phyloP scores from a whole-genome alignment of 805 yeast genomes.

The Kuraishia cidri region DNA sequence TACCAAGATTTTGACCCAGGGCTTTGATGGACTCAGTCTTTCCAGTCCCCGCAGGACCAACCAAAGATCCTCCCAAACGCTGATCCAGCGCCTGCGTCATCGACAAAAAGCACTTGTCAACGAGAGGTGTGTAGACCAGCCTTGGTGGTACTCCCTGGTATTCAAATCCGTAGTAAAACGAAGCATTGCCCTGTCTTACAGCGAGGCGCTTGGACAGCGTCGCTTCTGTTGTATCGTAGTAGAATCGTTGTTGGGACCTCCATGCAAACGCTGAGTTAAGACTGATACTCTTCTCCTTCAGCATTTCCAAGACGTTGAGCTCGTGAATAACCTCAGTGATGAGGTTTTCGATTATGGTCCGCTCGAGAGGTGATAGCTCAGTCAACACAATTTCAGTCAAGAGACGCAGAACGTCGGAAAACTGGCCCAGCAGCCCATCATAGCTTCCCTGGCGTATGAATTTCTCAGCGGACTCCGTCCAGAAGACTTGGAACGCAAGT shows the following conservation, averaged over 20 bases:
- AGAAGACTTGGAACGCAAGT: conserved; percentile 45
- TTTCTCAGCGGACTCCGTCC: conserved; percentile 36
- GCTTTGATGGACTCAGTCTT: conserved; percentile 89
- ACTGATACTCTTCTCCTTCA: not conserved
- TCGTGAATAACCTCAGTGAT: conserved; percentile 64
- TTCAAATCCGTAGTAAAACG: conserved; percentile 66
- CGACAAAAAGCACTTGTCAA: conserved; percentile 53
- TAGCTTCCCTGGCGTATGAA: not conserved
- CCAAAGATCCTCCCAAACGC: conserved; percentile 78
- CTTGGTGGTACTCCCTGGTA: conserved; percentile 69
- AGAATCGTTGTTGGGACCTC: conserved; percentile 45
- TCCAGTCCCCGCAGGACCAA: conserved; percentile 98
- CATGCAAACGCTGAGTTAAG: conserved; percentile 35
- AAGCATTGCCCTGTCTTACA: conserved; percentile 43
- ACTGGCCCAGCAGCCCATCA: not conserved
- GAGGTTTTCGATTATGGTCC: conserved; percentile 47
- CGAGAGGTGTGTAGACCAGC: conserved; percentile 69
- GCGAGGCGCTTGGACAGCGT: conserved; percentile 25
- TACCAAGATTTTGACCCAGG: conserved; percentile 70
- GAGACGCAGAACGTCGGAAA: not conserved
- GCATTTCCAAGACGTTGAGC: conserved; percentile 21
- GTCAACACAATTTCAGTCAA: not conserved
- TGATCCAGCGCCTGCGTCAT: conserved; percentile 71
- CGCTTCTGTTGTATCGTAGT: conserved; percentile 18
- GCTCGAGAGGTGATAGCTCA: conserved; percentile 3